These are phyloP conservation scores for Penicillium sp. DNA, from an alignment of 2,329 filamentous ascomycete species.

Conservation along the genomic window DNA sequence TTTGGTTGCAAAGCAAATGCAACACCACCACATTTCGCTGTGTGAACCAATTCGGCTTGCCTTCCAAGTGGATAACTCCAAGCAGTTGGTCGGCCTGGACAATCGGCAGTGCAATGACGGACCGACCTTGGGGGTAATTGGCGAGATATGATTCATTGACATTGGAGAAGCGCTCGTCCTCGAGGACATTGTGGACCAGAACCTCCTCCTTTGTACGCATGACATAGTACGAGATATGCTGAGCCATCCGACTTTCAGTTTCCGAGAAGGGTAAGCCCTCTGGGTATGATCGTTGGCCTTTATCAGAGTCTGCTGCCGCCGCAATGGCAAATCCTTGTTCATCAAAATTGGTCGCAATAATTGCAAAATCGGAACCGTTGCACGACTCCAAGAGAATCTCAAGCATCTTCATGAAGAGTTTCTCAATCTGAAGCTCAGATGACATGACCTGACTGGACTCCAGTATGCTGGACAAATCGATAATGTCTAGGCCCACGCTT, in stretches of 20 bases:
- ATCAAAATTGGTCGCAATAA: constrained; percentile 61
- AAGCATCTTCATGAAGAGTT: constrained; percentile 62
- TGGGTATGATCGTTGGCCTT: constrained; percentile 53
- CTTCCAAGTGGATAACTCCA: constrained; percentile 62
- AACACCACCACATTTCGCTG: constrained; percentile 56
- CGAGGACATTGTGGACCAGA: constrained; percentile 62
- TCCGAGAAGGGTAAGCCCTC: constrained; percentile 58
- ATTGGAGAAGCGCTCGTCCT: constrained; percentile 65
- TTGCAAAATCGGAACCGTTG: constrained; percentile 59
- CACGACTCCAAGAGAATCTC: constrained; percentile 65
- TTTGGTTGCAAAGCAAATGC: constrained; percentile 62
- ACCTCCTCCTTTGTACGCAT: constrained; percentile 64
- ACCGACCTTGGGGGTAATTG: constrained; percentile 57
- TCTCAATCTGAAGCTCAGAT: constrained; percentile 64
- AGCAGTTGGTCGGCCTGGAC: constrained; percentile 60
- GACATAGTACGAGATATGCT: constrained; percentile 62
- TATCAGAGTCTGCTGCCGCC: constrained; percentile 59
- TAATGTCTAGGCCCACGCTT: constrained; percentile 56
- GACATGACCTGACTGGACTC: constrained; percentile 66
- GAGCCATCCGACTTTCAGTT: constrained; percentile 58
- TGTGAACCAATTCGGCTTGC: constrained; percentile 64
- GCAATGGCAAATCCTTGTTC: constrained; percentile 61
- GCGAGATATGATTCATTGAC: constrained; percentile 57
- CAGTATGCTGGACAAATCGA: constrained; percentile 63
- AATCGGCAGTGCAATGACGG: constrained; percentile 63